These are phyloP conservation scores for Furcasterigmium sp. DNA, from an alignment of 2,329 filamentous ascomycete genomes.

Conservation along the genomic window DNA sequence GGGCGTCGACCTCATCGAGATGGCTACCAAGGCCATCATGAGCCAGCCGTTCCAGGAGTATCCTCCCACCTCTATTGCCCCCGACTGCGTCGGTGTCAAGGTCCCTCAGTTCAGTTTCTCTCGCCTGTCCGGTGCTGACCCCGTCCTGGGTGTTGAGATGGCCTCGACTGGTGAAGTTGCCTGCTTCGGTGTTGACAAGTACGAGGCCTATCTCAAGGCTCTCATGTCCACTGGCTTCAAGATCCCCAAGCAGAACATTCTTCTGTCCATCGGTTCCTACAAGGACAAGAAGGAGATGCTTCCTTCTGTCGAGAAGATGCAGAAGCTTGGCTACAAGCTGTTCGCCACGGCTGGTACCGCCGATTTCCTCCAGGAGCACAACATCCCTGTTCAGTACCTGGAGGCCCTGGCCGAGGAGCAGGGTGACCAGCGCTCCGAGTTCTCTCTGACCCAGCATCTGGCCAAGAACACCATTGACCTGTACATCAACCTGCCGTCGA, in stretches of 20 bases:
- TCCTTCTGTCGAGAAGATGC: slow-evolving; percentile 82
- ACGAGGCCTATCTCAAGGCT: slow-evolving; percentile 96
- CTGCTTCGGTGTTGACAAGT: slow-evolving; percentile 92
- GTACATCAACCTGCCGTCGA: slow-evolving; percentile 99
- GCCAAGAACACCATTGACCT: slow-evolving; percentile 97
- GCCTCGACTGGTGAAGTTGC: slow-evolving; percentile 97
- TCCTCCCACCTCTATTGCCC: slow-evolving; percentile 67
- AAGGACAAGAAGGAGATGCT: slow-evolving; percentile 99
- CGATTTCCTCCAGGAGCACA: slow-evolving; percentile 91
- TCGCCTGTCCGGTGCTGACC: slow-evolving; percentile 89
- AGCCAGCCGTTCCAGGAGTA: slow-evolving; percentile 77
- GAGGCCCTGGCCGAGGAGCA: slow-evolving; percentile 76
- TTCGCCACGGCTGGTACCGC: slow-evolving; percentile 96
- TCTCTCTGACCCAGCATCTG: slow-evolving; percentile 93
- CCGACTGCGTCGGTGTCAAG: slow-evolving; percentile 90
- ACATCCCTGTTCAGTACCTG: slow-evolving; percentile 86
- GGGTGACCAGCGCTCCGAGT: slow-evolving; percentile 87
- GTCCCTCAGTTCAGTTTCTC: slow-evolving; percentile 99
- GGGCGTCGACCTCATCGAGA: slow-evolving; percentile 95
- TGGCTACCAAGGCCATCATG: slow-evolving; percentile 97
- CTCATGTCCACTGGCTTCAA: slow-evolving; percentile 94
- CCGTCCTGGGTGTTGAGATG: slow-evolving; percentile 97
- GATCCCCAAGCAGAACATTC: slow-evolving; percentile 89
- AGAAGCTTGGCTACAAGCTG: slow-evolving; percentile 88
- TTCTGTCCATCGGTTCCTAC: slow-evolving; percentile 92